A percentile compares a stretch with the other conserved stretches of the same genome.
These are phyloP conservation scores for Trichomonascaceae sp. DNA, from an alignment of 1,139 yeast species.

Conservation along the genomic window DNA sequence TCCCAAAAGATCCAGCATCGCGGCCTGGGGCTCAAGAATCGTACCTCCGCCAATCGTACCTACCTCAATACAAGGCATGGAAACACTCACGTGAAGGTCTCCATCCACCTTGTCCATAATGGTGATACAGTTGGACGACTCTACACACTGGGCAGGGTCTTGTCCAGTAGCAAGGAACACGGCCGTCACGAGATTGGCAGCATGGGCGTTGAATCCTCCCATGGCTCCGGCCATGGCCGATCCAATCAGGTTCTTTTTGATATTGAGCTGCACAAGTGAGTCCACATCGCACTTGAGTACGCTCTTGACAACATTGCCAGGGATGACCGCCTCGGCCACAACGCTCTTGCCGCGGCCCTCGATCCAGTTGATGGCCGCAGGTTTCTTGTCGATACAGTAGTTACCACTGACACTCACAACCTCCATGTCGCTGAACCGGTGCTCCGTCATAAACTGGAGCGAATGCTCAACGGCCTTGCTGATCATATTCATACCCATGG, in stretches of 20 bases:
- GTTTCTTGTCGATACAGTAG: slow-evolving; percentile 93
- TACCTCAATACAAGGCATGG: slow-evolving; percentile 98
- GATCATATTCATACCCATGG: slow-evolving; percentile 99
- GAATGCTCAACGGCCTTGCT: slow-evolving; percentile 94
- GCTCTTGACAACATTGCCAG: slow-evolving; percentile 61
- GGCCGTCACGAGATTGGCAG: slow-evolving; percentile 92
- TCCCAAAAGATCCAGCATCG: slow-evolving; percentile 89
- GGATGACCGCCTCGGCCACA: slow-evolving; percentile 93
- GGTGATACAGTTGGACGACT: slow-evolving; percentile 93
- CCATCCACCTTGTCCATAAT: slow-evolving; percentile 78
- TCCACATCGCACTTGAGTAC: slow-evolving; percentile 88
- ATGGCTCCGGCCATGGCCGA: slow-evolving; percentile 98
- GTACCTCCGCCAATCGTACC: slow-evolving; percentile 99
- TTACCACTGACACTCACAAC: slow-evolving; percentile 91
- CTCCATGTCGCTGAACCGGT: slow-evolving; percentile 90
- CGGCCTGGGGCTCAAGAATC: slow-evolving; percentile 89
- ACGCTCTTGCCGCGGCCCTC: slow-evolving; percentile 98
- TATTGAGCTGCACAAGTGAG: slow-evolving; percentile 80
- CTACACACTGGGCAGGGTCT: slow-evolving; percentile 98
- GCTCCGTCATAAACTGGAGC: slow-evolving; percentile 71
- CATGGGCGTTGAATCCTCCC: slow-evolving; percentile 98
- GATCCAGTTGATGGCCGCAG: slow-evolving; percentile 98
- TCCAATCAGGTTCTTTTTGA: slow-evolving; percentile 82
- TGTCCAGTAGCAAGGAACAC: slow-evolving; percentile 92
- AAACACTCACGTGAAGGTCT: slow-evolving; percentile 77